Evolutionary conservation across 306 rosid species (phyloP).

Genomic region (Cicer judaicum): DNA sequence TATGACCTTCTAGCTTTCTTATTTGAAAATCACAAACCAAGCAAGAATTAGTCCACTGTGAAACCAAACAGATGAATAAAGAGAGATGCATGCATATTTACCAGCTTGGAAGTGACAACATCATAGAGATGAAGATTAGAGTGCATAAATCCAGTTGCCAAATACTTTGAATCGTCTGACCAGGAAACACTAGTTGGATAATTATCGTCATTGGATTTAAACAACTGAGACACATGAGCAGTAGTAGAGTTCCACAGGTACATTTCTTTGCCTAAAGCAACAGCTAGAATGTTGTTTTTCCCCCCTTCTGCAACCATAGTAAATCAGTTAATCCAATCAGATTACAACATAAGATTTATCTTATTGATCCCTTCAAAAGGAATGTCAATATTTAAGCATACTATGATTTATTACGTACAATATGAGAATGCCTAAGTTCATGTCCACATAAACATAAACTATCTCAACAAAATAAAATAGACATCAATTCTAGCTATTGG

Average conservation of each 20-base stretch:
- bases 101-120: conserved; percentile 68
- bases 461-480: too few relatives aligned
- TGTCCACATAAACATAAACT: too few relatives aligned
- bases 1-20: conserved; percentile 60
- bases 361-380: too few relatives aligned
- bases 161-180: conserved; percentile 58
- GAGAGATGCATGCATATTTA: conserved; percentile 22
- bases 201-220: conserved; percentile 44
- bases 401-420: too few relatives aligned
- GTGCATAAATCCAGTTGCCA: conserved; percentile 60
- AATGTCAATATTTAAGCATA: too few relatives aligned
- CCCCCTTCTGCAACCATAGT: conserved; percentile 66
- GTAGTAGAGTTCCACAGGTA: conserved; percentile 72
- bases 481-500: too few relatives aligned
- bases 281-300: conserved; percentile 62
- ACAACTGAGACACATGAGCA: conserved; percentile 48
- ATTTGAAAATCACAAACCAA: too few relatives aligned
- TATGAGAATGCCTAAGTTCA: too few relatives aligned
- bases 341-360: not conserved
- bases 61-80: too few relatives aligned
- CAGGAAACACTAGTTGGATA: conserved; percentile 71
- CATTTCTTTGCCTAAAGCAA: conserved; percentile 67
- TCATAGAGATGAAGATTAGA: conserved; percentile 79
- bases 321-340: conserved; percentile 9
- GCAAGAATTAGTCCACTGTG: too few relatives aligned